These are phyloP conservation scores for Chlamydomonas asymmetrica DNA, from an alignment of 139 green algal species.

Conservation along the genomic window DNA sequence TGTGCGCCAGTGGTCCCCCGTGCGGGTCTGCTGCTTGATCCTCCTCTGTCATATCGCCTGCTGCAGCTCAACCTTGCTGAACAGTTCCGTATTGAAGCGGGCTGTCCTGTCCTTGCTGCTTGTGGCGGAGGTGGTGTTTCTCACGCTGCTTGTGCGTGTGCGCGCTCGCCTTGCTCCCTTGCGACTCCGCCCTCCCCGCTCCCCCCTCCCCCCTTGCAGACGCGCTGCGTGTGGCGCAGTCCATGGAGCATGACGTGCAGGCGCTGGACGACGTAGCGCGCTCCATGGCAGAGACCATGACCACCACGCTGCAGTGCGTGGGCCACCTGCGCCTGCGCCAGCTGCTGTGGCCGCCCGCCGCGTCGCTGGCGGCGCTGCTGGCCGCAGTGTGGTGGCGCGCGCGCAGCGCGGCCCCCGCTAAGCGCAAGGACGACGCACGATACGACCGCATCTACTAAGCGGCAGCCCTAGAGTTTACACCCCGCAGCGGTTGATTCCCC, in stretches of 20 bases:
- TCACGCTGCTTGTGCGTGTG: no score
- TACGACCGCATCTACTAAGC: constrained; percentile 28
- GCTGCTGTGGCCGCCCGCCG: constrained; percentile 18
- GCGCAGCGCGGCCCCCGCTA: constrained; percentile 1
- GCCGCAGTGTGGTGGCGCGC: constrained; percentile 20
- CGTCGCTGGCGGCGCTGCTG: neutral
- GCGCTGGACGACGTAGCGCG: constrained; percentile 1
- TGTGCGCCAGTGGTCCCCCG: no score
- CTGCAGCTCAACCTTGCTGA: neutral
- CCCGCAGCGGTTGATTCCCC: no score
- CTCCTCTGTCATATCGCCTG: neutral
- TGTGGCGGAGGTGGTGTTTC: neutral
- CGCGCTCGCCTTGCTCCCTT: neutral
- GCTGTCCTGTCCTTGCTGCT: neutral
- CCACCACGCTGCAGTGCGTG: neutral
- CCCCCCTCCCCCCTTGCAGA: neutral
- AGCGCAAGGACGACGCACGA: constrained; percentile 10
- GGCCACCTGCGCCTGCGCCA: constrained; percentile 1
- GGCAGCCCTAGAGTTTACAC: no score
- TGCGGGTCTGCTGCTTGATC: no score
- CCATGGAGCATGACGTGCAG: neutral
- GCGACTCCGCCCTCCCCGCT: neutral
- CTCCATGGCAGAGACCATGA: neutral
- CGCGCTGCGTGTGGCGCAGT: constrained; percentile 8
- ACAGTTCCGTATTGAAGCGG: neutral